These are phyloP conservation scores for Sistotremastrum suecicum DNA, from an alignment of 768 basidiomycete species.

Conservation along the genomic window DNA sequence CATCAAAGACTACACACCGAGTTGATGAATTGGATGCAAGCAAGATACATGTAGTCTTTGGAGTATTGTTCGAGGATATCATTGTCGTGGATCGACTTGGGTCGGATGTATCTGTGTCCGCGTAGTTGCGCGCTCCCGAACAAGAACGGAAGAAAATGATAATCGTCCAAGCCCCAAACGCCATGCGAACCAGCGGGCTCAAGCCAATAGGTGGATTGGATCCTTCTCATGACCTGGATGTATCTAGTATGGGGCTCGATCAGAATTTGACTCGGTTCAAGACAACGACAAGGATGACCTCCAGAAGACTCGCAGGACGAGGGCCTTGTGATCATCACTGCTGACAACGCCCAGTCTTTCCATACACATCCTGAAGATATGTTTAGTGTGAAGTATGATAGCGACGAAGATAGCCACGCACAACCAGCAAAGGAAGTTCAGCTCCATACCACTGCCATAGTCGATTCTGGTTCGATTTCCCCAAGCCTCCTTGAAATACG, in stretches of 20 bases:
- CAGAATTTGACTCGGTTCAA: neutral
- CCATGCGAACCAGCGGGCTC: constrained; percentile 99
- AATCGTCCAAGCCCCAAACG: constrained; percentile 95
- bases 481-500: constrained; percentile 81
- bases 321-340: constrained; percentile 50
- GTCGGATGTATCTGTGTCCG: constrained; percentile 80
- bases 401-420: constrained; percentile 24
- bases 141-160: constrained; percentile 88
- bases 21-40: constrained; percentile 92
- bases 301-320: constrained; percentile 87
- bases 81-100: constrained; percentile 82
- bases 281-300: constrained; percentile 26
- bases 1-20: constrained; percentile 37
- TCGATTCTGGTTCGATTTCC: constrained; percentile 87
- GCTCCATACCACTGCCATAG: constrained; percentile 99
- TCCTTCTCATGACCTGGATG: constrained; percentile 63
- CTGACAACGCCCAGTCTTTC: constrained; percentile 51
- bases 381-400: neutral
- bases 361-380: constrained; percentile 60
- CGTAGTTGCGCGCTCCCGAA: constrained; percentile 73
- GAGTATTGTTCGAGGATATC: constrained; percentile 89
- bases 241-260: constrained; percentile 28
- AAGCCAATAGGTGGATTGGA: constrained; percentile 93
- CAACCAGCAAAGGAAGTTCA: constrained; percentile 97
- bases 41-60: constrained; percentile 91